These are phyloP conservation scores for Penicillium parvum DNA, from an alignment of 495 filamentous ascomycete species.

Conservation along the genomic window DNA sequence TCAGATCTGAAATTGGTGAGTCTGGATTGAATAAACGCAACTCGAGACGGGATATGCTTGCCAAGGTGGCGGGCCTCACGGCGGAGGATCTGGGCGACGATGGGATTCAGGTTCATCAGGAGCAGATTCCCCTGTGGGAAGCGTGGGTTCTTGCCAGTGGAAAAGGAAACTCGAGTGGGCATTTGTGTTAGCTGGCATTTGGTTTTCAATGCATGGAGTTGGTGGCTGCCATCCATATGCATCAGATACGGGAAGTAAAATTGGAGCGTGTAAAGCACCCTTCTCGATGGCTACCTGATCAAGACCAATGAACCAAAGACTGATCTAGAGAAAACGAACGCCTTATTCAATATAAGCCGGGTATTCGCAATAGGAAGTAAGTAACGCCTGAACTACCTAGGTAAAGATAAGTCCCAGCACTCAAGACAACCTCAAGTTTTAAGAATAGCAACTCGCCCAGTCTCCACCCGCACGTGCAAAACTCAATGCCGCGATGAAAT, in stretches of 20 bases:
- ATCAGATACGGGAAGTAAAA: too few relatives aligned
- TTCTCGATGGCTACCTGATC: too few relatives aligned
- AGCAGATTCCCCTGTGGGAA: conserved; percentile 59
- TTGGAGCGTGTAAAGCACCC: too few relatives aligned
- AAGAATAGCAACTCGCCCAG: conserved; percentile 65
- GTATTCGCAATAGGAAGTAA: too few relatives aligned
- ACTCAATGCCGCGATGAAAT: conserved; percentile 64
- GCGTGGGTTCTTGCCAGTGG: conserved; percentile 52
- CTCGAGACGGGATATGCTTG: too few relatives aligned
- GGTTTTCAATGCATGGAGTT: conserved; percentile 2
- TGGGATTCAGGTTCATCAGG: conserved; percentile 45
- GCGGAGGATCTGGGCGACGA: conserved; percentile 56
- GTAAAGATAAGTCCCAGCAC: neutral
- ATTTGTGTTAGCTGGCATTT: neutral
- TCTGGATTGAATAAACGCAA: too few relatives aligned
- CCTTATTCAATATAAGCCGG: too few relatives aligned
- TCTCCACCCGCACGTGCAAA: conserved; percentile 66
- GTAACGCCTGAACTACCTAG: too few relatives aligned
- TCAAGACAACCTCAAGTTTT: neutral
- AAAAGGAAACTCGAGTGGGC: conserved; percentile 1
- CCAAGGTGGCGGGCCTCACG: too few relatives aligned
- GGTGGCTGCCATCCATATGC: conserved; percentile 6
- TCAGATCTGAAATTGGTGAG: too few relatives aligned
- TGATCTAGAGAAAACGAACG: too few relatives aligned
- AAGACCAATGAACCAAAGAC: too few relatives aligned